Base-by-base conservation (phyloP, 305 asterid species). In the Fraxinus angustifolia region DNA sequence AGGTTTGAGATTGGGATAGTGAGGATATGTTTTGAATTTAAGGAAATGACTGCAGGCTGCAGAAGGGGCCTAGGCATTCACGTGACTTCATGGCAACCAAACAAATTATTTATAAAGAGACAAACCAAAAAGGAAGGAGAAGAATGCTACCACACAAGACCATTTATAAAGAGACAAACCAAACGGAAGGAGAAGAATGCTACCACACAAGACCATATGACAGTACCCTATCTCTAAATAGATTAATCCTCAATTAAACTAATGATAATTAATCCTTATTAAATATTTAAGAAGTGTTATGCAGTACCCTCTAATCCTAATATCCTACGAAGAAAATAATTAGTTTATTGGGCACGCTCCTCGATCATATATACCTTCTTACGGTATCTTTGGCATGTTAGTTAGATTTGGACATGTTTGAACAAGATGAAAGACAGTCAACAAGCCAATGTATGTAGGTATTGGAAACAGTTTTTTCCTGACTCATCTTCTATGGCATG, bases 81-180 rank as follows among this genome's bases (percentile, higher is more conserved):
- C 97, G 98, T 90, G 98, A 93, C 87, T 87, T 85, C 82, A 89
- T 88, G 92, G 88, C 84, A 90, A 84, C 89, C 91, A 93, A 92
- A 93, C 90, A 94, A 91, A 89, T 84, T 82, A 78, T 35, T 76
- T n/a, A 72, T 84, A 62, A 87, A 81, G 85, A 84, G 94, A 92
- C 92, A 89, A 91, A 90, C 62, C 26, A 23, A 74, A 89, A 91
- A 86, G 86, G 87, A 86, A 85, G 87, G 90, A 93, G 90, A 34
- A 83, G 95, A 91, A 90, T 91, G 89, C 92, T 81, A 94, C 98
- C 97, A 94, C 98, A 35, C 71, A 67, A 28, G 95, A 91, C 92
- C 93, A 85, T 85, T 76, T n/a, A 72, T 84, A 62, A 87, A 81
- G 85, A 84, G 94, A 92, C 92, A 89, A 91, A 90, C 56, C 26